A percentile compares a stretch with the other conserved stretches of the same genome.
Evolutionary conservation across 2,329 filamentous ascomycete genomes (phyloP).

Genomic region (Metarhizium album): DNA sequence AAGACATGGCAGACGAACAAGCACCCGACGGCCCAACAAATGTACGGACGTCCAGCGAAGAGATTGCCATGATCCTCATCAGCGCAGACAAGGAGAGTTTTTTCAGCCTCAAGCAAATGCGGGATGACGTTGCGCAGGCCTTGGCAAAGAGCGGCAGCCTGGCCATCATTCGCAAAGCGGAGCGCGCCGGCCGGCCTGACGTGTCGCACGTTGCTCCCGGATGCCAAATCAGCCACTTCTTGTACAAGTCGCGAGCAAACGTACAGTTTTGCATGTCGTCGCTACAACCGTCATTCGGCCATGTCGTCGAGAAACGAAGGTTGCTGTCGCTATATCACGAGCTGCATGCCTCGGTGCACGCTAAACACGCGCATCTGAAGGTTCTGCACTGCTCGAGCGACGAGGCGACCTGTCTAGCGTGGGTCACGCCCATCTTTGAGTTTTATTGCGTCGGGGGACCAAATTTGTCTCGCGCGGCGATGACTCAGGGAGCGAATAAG

Average conservation of each 20-base stretch:
- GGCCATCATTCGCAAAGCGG: slow-evolving; percentile 60
- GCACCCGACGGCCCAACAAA: slow-evolving; percentile 37
- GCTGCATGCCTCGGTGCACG: slow-evolving; percentile 76
- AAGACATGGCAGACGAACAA: slow-evolving; percentile 36
- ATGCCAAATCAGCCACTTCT: slow-evolving; percentile 75
- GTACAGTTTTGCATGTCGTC: slow-evolving; percentile 94
- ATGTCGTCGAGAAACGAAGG: slow-evolving; percentile 50
- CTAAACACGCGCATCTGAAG: slow-evolving; percentile 73
- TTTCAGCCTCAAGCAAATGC: slow-evolving; percentile 71
- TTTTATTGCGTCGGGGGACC: slow-evolving; percentile 90
- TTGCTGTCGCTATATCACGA: slow-evolving; percentile 78
- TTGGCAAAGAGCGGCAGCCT: slow-evolving; percentile 68
- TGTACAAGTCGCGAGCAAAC: slow-evolving; percentile 90
- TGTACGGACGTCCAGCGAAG: slow-evolving; percentile 57
- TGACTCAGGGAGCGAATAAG: slow-evolving; percentile 80
- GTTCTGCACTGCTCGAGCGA: slow-evolving; percentile 69
- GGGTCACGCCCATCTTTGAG: slow-evolving; percentile 86
- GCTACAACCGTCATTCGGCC: slow-evolving; percentile 56
- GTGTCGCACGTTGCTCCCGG: slow-evolving; percentile 70
- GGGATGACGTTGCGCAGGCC: slow-evolving; percentile 52
- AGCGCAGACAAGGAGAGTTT: slow-evolving; percentile 90
- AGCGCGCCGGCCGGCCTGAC: slow-evolving; percentile 58
- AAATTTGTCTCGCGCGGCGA: slow-evolving; percentile 47
- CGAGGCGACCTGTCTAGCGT: slow-evolving; percentile 74
- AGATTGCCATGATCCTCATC: slow-evolving; percentile 87